Evolutionary conservation across 352 stramenopile genomes (phyloP), one percentile per base, ranked within the genome.

Genomic region (Globisporangium canariense): DNA sequence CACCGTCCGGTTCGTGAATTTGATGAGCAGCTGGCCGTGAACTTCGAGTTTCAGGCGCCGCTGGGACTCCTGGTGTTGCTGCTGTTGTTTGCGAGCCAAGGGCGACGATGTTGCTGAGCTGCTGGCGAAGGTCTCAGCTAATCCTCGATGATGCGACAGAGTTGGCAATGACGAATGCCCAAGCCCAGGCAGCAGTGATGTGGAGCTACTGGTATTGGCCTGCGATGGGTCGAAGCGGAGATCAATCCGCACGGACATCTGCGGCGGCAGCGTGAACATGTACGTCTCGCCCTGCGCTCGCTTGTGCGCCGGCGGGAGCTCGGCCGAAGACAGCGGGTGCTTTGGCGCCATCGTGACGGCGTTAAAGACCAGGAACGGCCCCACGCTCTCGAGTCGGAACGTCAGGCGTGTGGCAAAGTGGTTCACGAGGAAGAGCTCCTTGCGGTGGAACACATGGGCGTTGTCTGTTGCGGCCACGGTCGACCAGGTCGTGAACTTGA

Each of bases 401-500:
- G 83, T 90, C 22, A 90, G 54, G 2, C 78, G 77, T 14, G 83
- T 78, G 8, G 71, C 73, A 20, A 89, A 51, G 50, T 70, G 81
- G 34, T 94, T 94, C 0, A 82, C 67, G 11, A 94, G 70, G 34
- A 74, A 74, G 14, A 93, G 34, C 40, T 88, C 70, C 13, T 76
- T 73, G 8, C 64, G 73, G 47, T 91, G 83, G 57, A 83, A 88
- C 2, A 58, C 51, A 56, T 92, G 75, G 30, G 66, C 64, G 47
- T 14, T 53, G 10, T 45, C n/a, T 2, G 25, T 60, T 18, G 66
- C 64, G 22, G 76, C 60, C 13, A 88, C 50, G 14, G 80, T 90
- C 13, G 79, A 88, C 83, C 82, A 94, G 22, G 82, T 93, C 47
- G 79, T 88, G 65, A 94, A 94, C 55, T 79, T 80, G 68, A 88